Evolutionary conservation across 441 rosid species (phyloP).

Genomic region (Eruca vesicaria): DNA sequence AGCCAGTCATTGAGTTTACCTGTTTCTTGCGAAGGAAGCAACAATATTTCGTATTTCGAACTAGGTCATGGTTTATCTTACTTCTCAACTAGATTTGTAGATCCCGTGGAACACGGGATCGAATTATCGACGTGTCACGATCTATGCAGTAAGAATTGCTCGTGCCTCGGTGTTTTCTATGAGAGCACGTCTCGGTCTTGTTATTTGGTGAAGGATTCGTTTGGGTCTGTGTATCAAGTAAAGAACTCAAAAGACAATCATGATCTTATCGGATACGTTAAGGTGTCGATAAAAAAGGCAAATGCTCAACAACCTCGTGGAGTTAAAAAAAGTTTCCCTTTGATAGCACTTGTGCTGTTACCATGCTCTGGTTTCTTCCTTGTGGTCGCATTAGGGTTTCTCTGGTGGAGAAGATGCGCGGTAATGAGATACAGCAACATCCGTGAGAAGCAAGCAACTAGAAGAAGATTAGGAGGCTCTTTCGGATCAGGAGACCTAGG

Average conservation of each 20-base stretch:
- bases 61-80: constrained; percentile 57
- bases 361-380: constrained; percentile 48
- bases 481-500: constrained; percentile 68
- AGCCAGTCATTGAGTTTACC: constrained; percentile 48
- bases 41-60: constrained; percentile 42
- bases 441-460: constrained; percentile 42
- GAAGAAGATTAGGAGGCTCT: constrained; percentile 11
- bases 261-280: constrained; percentile 38
- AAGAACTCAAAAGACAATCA: constrained; percentile 17
- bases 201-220: constrained; percentile 44
- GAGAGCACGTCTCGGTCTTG: constrained; percentile 69
- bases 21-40: constrained; percentile 45
- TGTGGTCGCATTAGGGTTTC: constrained; percentile 38
- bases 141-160: constrained; percentile 59
- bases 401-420: constrained; percentile 60
- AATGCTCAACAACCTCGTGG: constrained; percentile 14
- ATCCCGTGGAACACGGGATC: constrained; percentile 44
- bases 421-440: constrained; percentile 31
- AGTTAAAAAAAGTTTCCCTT: constrained; percentile 38
- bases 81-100: constrained; percentile 53
- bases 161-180: constrained; percentile 70
- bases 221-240: constrained; percentile 63
- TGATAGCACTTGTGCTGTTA: constrained; percentile 61
- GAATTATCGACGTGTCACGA: constrained; percentile 56
- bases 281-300: constrained; percentile 15